These are phyloP conservation scores for Stylonectria norvegica DNA, from an alignment of 2,329 filamentous ascomycete genomes.

Conservation along the genomic window DNA sequence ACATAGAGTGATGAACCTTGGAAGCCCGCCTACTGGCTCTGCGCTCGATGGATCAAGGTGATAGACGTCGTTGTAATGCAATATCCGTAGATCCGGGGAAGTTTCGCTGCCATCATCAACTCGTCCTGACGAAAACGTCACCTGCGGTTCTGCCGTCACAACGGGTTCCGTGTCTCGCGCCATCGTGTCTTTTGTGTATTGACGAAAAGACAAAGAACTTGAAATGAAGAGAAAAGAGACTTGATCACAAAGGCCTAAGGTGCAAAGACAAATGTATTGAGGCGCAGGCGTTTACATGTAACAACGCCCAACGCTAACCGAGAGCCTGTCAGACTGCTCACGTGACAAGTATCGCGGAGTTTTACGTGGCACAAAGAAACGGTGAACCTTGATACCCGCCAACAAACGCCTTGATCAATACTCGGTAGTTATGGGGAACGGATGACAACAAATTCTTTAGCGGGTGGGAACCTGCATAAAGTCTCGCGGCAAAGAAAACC, in stretches of 20 bases:
- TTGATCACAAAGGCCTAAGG: neutral
- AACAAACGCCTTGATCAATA: too few species aligned
- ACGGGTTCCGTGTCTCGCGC: neutral
- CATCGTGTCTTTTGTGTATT: too few species aligned
- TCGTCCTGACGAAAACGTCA: constrained; percentile 25
- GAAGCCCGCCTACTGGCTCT: constrained; percentile 77
- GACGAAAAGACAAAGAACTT: too few species aligned
- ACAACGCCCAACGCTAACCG: neutral
- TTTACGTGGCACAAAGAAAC: neutral
- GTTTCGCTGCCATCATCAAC: constrained; percentile 15
- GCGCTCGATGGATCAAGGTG: constrained; percentile 73
- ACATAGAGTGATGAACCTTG: constrained; percentile 75
- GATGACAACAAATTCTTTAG: too few species aligned
- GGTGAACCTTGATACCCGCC: too few species aligned
- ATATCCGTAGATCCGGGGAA: constrained; percentile 62
- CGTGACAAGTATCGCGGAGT: constrained; percentile 3
- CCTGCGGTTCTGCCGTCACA: constrained; percentile 28
- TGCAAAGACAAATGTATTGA: neutral
- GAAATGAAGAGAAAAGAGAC: neutral
- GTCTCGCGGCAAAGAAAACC: too few species aligned
- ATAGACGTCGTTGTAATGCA: constrained; percentile 95
- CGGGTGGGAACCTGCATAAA: neutral
- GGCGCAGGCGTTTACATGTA: too few species aligned
- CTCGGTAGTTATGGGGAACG: too few species aligned
- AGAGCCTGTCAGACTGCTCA: constrained; percentile 9